phyloP scores from a whole-genome alignment of 2,329 filamentous ascomycete genomes.

The Pseudocercospora ulei region DNA sequence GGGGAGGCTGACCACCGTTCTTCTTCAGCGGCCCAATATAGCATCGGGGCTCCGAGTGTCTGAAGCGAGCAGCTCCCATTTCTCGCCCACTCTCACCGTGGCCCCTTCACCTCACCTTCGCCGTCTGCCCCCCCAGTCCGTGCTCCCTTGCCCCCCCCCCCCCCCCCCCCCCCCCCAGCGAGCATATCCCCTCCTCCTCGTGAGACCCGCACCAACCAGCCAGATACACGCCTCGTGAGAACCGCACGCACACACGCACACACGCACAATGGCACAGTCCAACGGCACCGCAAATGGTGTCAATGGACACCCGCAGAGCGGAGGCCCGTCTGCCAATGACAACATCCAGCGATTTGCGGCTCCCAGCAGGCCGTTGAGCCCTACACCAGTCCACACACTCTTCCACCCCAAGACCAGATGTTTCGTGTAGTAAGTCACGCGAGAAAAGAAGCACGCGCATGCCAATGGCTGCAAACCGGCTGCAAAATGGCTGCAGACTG shows the following conservation, averaged over 20 bases:
- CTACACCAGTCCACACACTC: conserved; percentile 75
- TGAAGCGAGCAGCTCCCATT: conserved; percentile 4
- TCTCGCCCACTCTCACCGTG: too few species aligned
- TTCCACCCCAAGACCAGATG: conserved; percentile 99
- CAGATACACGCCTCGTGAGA: conserved; percentile 2
- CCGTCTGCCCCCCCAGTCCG: too few species aligned
- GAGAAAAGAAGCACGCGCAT: too few species aligned
- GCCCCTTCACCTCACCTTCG: too few species aligned
- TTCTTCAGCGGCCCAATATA: conserved; percentile 7
- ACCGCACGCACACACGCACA: conserved; percentile 3
- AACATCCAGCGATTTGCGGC: conserved; percentile 95
- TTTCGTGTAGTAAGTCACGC: conserved; percentile 86
- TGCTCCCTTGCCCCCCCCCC: too few species aligned
- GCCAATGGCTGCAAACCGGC: too few species aligned
- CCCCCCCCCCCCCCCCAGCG: too few species aligned
- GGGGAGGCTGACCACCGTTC: conserved; percentile 1
- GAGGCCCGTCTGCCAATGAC: conserved; percentile 70
- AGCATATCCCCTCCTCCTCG: too few species aligned
- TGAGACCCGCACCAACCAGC: too few species aligned
- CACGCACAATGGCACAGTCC: conserved; percentile 38
- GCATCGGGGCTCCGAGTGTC: conserved; percentile 1
- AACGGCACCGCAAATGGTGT: conserved; percentile 30
- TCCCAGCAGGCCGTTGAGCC: conserved; percentile 84
- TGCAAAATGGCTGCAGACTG: conserved; percentile 1
- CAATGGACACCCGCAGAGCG: conserved; percentile 28